These are phyloP conservation scores for Fusarium nodosum DNA, from an alignment of 2,329 filamentous ascomycete species.

Conservation along the genomic window DNA sequence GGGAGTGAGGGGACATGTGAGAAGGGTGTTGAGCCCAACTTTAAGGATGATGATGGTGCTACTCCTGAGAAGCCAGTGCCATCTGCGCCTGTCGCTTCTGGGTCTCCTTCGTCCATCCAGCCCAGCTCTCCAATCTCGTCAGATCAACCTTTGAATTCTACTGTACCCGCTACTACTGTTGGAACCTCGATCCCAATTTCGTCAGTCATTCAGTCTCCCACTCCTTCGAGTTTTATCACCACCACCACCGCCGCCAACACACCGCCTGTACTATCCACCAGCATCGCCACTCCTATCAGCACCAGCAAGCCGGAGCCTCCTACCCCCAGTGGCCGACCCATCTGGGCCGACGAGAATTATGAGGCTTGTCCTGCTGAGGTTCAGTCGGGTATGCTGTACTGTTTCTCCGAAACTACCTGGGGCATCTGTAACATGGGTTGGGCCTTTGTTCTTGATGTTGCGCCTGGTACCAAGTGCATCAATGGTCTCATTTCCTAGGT, in stretches of 20 bases:
- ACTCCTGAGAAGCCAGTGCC: constrained; percentile 13
- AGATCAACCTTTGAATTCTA: neutral
- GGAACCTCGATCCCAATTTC: neutral
- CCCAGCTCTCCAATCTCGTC: neutral
- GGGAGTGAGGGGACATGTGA: constrained; percentile 35
- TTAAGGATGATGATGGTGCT: constrained; percentile 36
- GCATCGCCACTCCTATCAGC: neutral
- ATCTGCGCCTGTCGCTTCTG: constrained; percentile 14
- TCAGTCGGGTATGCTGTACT: constrained; percentile 31
- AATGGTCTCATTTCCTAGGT: constrained; percentile 32
- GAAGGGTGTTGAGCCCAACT: constrained; percentile 39
- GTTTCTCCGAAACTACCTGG: constrained; percentile 36
- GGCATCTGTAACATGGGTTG: constrained; percentile 47
- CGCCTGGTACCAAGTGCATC: constrained; percentile 40
- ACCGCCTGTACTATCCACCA: neutral
- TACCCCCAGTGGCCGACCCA: constrained; percentile 10
- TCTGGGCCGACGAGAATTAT: constrained; percentile 30
- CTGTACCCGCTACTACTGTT: neutral
- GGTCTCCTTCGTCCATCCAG: neutral
- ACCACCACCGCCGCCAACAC: neutral
- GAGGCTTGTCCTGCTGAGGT: constrained; percentile 30
- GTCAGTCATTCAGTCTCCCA: neutral
- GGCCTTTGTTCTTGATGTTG: constrained; percentile 38
- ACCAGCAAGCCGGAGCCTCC: constrained; percentile 7
- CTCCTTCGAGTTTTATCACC: constrained; percentile 1